Evolutionary conservation across 805 yeast species (phyloP).

Genomic region (Zygotorulaspora danielsina): DNA sequence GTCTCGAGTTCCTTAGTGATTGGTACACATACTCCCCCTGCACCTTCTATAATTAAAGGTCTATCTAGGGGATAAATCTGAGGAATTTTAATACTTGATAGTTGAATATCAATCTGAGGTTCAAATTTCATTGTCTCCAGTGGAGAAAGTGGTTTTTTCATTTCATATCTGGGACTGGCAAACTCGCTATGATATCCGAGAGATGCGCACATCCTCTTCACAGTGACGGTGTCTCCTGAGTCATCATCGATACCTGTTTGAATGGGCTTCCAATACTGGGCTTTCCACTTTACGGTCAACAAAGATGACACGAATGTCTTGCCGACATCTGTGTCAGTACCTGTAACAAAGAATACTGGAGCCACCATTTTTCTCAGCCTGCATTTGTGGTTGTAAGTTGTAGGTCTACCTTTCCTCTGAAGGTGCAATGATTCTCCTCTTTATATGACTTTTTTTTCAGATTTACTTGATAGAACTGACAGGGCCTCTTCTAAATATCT

Average conservation of each 20-base stretch:
- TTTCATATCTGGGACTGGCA: slow-evolving; percentile 18
- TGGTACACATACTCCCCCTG: slow-evolving; percentile 34
- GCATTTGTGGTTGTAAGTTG: too few relatives aligned
- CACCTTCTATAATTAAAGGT: slow-evolving; percentile 31
- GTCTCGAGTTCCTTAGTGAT: slow-evolving; percentile 23
- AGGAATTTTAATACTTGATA: slow-evolving; percentile 22
- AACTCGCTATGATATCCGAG: slow-evolving; percentile 12
- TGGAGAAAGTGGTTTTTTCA: slow-evolving; percentile 30
- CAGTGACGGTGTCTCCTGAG: slow-evolving; percentile 26
- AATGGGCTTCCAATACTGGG: slow-evolving; percentile 34
- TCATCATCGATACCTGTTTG: slow-evolving; percentile 33
- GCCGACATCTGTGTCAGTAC: slow-evolving; percentile 37
- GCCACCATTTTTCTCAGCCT: slow-evolving; percentile 6
- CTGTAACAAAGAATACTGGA: slow-evolving; percentile 30
- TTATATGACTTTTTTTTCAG: too few relatives aligned
- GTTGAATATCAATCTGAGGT: slow-evolving; percentile 14
- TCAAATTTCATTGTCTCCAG: slow-evolving; percentile 29
- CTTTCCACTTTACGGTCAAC: slow-evolving; percentile 26
- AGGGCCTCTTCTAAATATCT: too few relatives aligned
- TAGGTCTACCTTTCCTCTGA: too few relatives aligned
- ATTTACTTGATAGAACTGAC: too few relatives aligned
- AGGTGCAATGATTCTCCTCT: too few relatives aligned
- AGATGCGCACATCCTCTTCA: slow-evolving; percentile 3
- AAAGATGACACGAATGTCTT: slow-evolving; percentile 31
- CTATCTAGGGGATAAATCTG: slow-evolving; percentile 1